Evolutionary conservation across 345 rosid species (phyloP).

Genomic region (Eutrema yunnanense): DNA sequence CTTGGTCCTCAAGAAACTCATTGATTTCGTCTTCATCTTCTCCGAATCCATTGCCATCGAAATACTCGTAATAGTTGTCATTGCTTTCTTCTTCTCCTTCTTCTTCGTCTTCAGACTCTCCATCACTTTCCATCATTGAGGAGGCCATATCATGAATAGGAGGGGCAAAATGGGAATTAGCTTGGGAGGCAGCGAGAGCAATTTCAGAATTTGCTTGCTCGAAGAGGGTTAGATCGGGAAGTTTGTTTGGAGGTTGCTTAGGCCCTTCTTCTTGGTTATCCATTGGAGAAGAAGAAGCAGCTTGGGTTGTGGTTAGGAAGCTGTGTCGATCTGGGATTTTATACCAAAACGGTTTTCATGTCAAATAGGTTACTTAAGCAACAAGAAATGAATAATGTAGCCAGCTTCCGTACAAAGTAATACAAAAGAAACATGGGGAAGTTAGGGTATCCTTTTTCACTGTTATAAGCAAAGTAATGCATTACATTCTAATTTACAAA

Average conservation of each 20-base stretch:
- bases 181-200: slow-evolving; percentile 18
- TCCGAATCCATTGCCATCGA: slow-evolving; percentile 35
- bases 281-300: slow-evolving; percentile 13
- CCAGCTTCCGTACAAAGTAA: slow-evolving; percentile 17
- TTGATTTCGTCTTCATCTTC: slow-evolving; percentile 19
- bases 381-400: slow-evolving; percentile 21
- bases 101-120: slow-evolving; percentile 26
- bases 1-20: slow-evolving; percentile 46
- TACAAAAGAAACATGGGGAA: slow-evolving; percentile 13
- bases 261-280: slow-evolving; percentile 11
- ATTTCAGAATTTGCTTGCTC: slow-evolving; percentile 29
- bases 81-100: neutral
- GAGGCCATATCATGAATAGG: neutral
- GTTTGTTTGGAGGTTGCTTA: slow-evolving; percentile 12
- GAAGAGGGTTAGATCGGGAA: slow-evolving; percentile 23
- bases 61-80: slow-evolving; percentile 40
- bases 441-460: slow-evolving; percentile 19
- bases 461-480: neutral
- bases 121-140: slow-evolving; percentile 35
- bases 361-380: slow-evolving; percentile 11
- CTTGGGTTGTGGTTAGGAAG: neutral
- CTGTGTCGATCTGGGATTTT: neutral
- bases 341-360: slow-evolving; percentile 13
- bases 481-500: neutral
- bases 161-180: slow-evolving; percentile 10